Percentiles rank a stretch among this genome's conserved stretches.
Evolutionary conservation across 116 monocot genomes (phyloP).

Genomic region (Zostera marina): DNA sequence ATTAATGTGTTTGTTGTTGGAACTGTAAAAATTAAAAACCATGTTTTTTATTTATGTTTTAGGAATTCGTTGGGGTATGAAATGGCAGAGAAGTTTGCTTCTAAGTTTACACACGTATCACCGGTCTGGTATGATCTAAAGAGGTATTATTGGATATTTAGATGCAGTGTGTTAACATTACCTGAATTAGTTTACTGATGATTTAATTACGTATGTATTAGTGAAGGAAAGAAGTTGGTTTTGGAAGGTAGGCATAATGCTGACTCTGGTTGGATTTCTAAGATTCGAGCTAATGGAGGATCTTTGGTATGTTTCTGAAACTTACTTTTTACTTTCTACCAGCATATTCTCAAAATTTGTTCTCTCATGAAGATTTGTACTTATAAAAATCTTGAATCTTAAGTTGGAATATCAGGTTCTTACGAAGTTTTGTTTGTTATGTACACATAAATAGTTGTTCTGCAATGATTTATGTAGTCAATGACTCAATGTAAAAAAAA

Average conservation of each 20-base stretch:
- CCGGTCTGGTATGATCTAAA: constrained; percentile 98
- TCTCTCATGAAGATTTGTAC: too few species aligned
- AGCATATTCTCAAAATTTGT: background rate
- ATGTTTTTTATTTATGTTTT: background rate
- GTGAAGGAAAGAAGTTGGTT: constrained; percentile 51
- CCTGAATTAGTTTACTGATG: background rate
- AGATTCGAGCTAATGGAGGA: constrained; percentile 29
- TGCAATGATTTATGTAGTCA: too few species aligned
- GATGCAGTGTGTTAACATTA: background rate
- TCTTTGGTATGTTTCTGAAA: constrained; percentile 29
- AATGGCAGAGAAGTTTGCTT: constrained; percentile 59
- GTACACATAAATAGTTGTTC: too few species aligned
- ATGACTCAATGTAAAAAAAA: background rate
- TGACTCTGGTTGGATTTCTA: constrained; percentile 62
- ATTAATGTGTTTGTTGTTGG: background rate
- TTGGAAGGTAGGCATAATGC: constrained; percentile 77
- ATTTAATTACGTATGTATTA: constrained; percentile 11
- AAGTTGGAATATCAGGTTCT: too few species aligned
- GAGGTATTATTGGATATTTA: constrained; percentile 29
- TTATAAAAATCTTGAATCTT: too few species aligned
- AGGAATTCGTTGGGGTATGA: constrained; percentile 94
- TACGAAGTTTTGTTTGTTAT: too few species aligned
- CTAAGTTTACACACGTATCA: constrained; percentile 83
- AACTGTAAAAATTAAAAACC: background rate
- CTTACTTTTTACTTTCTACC: background rate